Conservation (phyloP, 176 grass and related monocot genomes). For the Elaeis guineensis region DNA sequence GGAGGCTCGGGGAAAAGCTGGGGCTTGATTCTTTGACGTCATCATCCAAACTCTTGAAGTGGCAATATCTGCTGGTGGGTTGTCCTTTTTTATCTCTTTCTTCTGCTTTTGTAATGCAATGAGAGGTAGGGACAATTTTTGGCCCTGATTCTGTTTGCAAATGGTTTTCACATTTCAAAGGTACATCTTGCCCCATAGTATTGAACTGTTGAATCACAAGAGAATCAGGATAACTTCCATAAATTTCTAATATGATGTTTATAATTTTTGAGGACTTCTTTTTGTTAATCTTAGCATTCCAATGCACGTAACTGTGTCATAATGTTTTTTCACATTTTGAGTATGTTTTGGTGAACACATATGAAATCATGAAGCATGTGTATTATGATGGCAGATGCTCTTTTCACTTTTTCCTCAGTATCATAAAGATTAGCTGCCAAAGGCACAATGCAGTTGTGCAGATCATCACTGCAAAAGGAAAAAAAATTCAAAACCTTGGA, state of each 20-base stretch:
- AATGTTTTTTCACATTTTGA: no score
- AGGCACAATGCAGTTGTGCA: no score
- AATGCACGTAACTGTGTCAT: not conserved
- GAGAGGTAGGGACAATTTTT: slow-evolving; percentile 16
- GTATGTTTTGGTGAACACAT: no score
- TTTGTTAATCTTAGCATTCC: not conserved
- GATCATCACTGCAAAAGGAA: no score
- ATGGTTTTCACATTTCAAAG: slow-evolving; percentile 19
- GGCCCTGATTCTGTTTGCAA: slow-evolving; percentile 10
- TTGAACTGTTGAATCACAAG: slow-evolving; percentile 1
- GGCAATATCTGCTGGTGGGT: slow-evolving; percentile 13
- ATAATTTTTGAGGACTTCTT: no score
- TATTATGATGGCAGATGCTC: no score
- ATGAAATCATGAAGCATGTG: no score
- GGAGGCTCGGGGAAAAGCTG: slow-evolving; percentile 44
- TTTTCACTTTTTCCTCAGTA: no score
- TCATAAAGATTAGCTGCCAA: no score
- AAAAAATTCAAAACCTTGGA: no score
- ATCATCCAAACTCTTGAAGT: slow-evolving; percentile 45
- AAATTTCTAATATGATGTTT: not conserved
- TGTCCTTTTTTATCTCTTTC: slow-evolving; percentile 36
- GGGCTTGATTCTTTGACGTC: slow-evolving; percentile 22
- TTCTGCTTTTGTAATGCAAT: slow-evolving; percentile 21
- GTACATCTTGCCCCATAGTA: slow-evolving; percentile 55
- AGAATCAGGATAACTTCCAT: not conserved